Evolutionary conservation across 257 asterid genomes (phyloP).

Genomic region (Marsdenia floribunda): DNA sequence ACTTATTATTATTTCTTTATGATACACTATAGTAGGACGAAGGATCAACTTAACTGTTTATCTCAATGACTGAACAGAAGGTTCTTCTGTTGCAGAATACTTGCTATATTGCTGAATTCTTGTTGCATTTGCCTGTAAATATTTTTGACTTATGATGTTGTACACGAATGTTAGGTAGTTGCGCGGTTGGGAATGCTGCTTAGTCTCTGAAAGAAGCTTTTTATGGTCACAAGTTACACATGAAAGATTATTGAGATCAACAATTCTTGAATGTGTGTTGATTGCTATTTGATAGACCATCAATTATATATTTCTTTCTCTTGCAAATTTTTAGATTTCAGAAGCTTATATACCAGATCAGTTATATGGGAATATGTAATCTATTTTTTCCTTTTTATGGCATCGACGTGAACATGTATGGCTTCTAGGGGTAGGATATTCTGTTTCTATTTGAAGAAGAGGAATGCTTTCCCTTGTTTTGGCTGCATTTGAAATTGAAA

Average conservation of each 20-base stretch:
- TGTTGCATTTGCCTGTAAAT: not conserved
- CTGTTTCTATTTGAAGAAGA: not conserved
- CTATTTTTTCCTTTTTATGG: not conserved
- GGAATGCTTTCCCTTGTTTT: not conserved
- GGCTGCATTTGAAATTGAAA: not conserved
- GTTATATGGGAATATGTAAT: not conserved
- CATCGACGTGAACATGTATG: not conserved
- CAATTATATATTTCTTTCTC: not conserved
- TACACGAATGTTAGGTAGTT: not conserved
- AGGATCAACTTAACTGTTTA: not conserved
- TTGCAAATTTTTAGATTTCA: not conserved
- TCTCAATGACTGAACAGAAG: not conserved
- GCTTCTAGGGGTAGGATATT: not conserved
- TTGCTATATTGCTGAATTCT: not conserved
- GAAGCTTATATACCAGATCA: not conserved
- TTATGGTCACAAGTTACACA: not conserved
- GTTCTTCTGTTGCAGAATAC: not conserved
- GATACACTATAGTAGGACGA: not conserved
- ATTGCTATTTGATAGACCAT: not conserved
- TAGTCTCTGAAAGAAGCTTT: not conserved
- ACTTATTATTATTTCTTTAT: not conserved
- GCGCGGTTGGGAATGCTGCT: not conserved
- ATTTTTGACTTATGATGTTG: not conserved
- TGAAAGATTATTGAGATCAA: not conserved
- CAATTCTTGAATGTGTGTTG: not conserved